Base-by-base conservation (phyloP, 78 protist species). In the Paratrimastix pyriformis region DNA sequence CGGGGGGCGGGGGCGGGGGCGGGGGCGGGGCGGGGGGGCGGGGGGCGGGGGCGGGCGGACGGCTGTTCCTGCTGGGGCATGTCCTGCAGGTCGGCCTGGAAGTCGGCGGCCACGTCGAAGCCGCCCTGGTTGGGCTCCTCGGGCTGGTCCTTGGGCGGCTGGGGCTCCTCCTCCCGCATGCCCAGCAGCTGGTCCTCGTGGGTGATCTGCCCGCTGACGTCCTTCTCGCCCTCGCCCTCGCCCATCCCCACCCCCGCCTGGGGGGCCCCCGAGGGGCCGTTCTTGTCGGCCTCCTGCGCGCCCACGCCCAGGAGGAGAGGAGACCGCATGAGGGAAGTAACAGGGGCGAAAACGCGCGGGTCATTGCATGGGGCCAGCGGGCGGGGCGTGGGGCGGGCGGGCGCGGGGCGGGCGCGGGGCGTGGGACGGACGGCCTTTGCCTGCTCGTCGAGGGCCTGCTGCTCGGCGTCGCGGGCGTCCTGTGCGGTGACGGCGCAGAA, bases 211-310 rank as follows among this genome's bases (percentile, higher is more conserved):
- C 86, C 85, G 13, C 78, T 46, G 43, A 92, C 91, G 33, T 92
- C 92, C 39, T 86, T 79, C 75, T 64, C 38, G 42, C 93, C 93
- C 21, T 88, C 77, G 32, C 92, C 94, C 33, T 84, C 91, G 33
- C 89, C 94, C 77, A 88, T 81, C 9, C 93, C 97, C 0, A 81
- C 76, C 5, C n/a, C n/a, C n/a, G n/a, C n/a, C n/a, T n/a, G n/a
- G n/a, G n/a, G n/a, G n/a, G n/a, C n/a, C n/a, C n/a, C n/a, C n/a
- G n/a, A n/a, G n/a, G n/a, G n/a, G n/a, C n/a, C n/a, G n/a, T n/a
- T n/a, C n/a, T n/a, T n/a, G n/a, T n/a, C n/a, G n/a, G n/a, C n/a
- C n/a, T n/a, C n/a, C n/a, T n/a, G n/a, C n/a, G n/a, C n/a, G n/a
- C n/a, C n/a, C n/a, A n/a, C n/a, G n/a, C n/a, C n/a, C n/a, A n/a